These are phyloP conservation scores for Vitis hybrid DNA, from an alignment of 177 flowering plant species.

Conservation along the genomic window DNA sequence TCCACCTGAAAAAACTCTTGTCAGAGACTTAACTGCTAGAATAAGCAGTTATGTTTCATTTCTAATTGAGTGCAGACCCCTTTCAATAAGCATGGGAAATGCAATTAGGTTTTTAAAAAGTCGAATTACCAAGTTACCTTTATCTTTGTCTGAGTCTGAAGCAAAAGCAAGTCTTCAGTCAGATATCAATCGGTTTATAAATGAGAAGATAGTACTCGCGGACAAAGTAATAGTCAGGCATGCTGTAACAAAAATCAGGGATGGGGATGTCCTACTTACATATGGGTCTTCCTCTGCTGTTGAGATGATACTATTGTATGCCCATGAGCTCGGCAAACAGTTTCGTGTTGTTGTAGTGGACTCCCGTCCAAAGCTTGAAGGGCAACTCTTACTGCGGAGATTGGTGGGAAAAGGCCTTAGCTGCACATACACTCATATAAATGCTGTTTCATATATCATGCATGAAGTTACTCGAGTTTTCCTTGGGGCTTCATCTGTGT, in stretches of 20 bases:
- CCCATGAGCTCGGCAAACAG: conserved; percentile 85
- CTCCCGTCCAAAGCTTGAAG: conserved; percentile 95
- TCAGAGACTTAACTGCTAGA: conserved; percentile 79
- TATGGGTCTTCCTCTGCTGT: conserved; percentile 82
- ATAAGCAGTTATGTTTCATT: conserved; percentile 78
- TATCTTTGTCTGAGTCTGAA: conserved; percentile 69
- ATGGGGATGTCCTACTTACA: conserved; percentile 93
- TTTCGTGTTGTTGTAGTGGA: conserved; percentile 90
- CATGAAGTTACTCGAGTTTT: conserved; percentile 90
- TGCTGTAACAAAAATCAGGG: conserved; percentile 92
- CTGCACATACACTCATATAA: conserved; percentile 93
- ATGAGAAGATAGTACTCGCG: conserved; percentile 83
- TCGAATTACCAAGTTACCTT: conserved; percentile 62
- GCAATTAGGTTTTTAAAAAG: conserved; percentile 79
- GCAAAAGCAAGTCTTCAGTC: conserved; percentile 67
- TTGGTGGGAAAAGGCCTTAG: conserved; percentile 74
- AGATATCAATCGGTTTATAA: conserved; percentile 77
- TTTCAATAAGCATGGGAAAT: conserved; percentile 96
- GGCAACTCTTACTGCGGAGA: conserved; percentile 71
- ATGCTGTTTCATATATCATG: conserved; percentile 91
- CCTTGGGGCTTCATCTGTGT: conserved; percentile 85
- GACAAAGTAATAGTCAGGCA: conserved; percentile 84
- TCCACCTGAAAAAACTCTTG: conserved; percentile 71
- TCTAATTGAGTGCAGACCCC: conserved; percentile 78
- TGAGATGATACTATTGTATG: conserved; percentile 76